These are phyloP conservation scores for Oidium heveae DNA, from an alignment of 2,329 filamentous ascomycete genomes.

Conservation along the genomic window DNA sequence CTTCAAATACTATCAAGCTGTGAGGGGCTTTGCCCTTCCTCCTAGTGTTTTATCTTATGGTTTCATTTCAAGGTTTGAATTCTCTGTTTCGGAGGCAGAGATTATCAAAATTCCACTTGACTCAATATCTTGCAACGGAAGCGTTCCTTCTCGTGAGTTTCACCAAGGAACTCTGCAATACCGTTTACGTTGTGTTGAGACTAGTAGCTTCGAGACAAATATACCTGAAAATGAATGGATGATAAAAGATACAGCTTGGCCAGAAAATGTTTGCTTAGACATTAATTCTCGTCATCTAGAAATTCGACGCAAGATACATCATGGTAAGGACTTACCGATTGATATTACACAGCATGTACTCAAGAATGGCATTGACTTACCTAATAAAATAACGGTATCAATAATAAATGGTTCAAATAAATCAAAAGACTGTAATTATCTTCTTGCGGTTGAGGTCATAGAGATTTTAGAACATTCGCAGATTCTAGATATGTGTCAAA, in stretches of 20 bases:
- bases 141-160: slow-evolving; percentile 14
- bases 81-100: slow-evolving; percentile 10
- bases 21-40: slow-evolving; percentile 23
- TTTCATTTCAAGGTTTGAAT: slow-evolving; percentile 15
- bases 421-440: slow-evolving; percentile 20
- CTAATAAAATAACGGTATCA: slow-evolving; percentile 7
- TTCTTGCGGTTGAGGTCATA: slow-evolving; percentile 46
- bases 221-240: slow-evolving; percentile 28
- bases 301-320: slow-evolving; percentile 40
- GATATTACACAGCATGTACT: slow-evolving; percentile 35
- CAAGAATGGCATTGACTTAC: slow-evolving; percentile 2
- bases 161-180: slow-evolving; percentile 31
- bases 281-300: slow-evolving; percentile 36
- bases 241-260: slow-evolving; percentile 41
- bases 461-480: slow-evolving; percentile 24
- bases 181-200: slow-evolving; percentile 39
- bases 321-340: slow-evolving; percentile 50
- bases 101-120: slow-evolving; percentile 9
- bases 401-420: slow-evolving; percentile 12
- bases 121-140: slow-evolving; percentile 4
- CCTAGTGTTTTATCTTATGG: slow-evolving; percentile 17
- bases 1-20: slow-evolving; percentile 25
- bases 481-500: slow-evolving; percentile 18
- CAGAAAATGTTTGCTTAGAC: slow-evolving; percentile 38
- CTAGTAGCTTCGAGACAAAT: slow-evolving; percentile 11